Percentiles rank a stretch among this genome's conserved stretches.
Conservation (phyloP, 306 rosid species). For the Elaeagnus macrophylla region DNA sequence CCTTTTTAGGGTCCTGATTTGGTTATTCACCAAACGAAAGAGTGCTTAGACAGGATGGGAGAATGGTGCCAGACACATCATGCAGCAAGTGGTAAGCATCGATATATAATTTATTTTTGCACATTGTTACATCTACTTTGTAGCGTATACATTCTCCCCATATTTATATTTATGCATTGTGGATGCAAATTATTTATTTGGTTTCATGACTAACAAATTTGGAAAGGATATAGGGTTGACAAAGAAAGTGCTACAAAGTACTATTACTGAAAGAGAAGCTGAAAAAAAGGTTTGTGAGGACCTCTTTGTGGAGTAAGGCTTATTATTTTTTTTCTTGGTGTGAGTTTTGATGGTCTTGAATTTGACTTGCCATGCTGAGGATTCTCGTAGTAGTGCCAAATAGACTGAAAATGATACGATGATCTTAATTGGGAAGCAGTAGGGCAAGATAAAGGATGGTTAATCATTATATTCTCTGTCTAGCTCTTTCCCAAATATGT, state of each 20-base stretch:
- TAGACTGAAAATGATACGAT: too few species aligned
- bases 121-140: background rate
- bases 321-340: background rate
- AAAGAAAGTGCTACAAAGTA: constrained; percentile 59
- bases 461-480: too few species aligned
- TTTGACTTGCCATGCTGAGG: too few species aligned
- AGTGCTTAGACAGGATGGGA: constrained; percentile 82
- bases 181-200: background rate
- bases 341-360: background rate
- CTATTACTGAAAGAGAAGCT: constrained; percentile 71
- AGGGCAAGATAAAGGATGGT: too few species aligned
- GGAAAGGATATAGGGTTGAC: constrained; percentile 53
- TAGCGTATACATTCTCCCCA: background rate
- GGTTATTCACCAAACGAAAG: constrained; percentile 80
- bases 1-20: constrained; percentile 83
- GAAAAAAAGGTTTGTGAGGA: constrained; percentile 67
- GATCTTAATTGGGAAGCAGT: too few species aligned
- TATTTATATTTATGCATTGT: constrained; percentile 3
- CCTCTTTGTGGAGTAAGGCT: constrained; percentile 1
- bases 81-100: constrained; percentile 74
- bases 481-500: too few species aligned
- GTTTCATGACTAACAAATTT: constrained; percentile 15
- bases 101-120: constrained; percentile 14
- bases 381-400: too few species aligned
- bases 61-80: constrained; percentile 98